A percentile compares a stretch with the other conserved stretches of the same genome.
phyloP scores from a whole-genome alignment of 805 yeast genomes.

The Naumovozyma dairenensis region DNA sequence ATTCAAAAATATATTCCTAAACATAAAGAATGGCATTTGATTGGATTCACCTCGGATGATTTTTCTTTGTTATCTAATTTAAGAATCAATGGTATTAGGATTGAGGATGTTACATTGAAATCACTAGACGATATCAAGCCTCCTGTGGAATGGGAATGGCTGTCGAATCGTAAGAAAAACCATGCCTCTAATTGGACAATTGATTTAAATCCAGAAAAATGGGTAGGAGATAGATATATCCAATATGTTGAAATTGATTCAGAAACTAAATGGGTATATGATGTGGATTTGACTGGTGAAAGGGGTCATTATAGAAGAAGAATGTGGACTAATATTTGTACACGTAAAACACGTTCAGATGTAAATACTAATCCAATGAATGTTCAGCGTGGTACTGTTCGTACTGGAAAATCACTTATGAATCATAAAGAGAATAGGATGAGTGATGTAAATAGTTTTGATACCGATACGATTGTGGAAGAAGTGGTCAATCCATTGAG shows the following conservation, averaged over 20 bases:
- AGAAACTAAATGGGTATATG: constrained; percentile 84
- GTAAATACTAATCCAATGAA: too few relatives aligned
- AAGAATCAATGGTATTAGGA: constrained; percentile 25
- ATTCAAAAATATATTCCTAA: constrained; percentile 43
- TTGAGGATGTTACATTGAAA: constrained; percentile 12
- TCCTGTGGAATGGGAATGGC: constrained; percentile 52
- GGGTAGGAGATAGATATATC: constrained; percentile 50
- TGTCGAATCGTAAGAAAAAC: too few relatives aligned
- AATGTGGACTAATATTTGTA: constrained; percentile 48
- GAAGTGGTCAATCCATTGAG: constrained; percentile 16
- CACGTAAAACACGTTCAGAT: constrained; percentile 16
- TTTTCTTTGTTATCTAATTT: constrained; percentile 40
- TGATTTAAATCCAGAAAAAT: constrained; percentile 51
- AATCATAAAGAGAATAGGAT: constrained; percentile 2
- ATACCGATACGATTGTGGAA: constrained; percentile 5
- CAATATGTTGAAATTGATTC: constrained; percentile 54
- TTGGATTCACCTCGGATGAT: constrained; percentile 48
- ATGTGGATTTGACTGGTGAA: constrained; percentile 30
- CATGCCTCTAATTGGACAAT: constrained; percentile 52
- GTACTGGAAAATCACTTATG: background rate
- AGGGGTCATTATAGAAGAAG: constrained; percentile 44
- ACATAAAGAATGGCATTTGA: constrained; percentile 51
- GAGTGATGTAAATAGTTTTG: background rate
- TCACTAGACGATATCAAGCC: constrained; percentile 36
- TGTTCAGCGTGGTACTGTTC: background rate